A percentile compares a stretch with the other conserved stretches of the same genome.
Conservation (phyloP, 495 filamentous ascomycete species). For the Penicillium taxi region DNA sequence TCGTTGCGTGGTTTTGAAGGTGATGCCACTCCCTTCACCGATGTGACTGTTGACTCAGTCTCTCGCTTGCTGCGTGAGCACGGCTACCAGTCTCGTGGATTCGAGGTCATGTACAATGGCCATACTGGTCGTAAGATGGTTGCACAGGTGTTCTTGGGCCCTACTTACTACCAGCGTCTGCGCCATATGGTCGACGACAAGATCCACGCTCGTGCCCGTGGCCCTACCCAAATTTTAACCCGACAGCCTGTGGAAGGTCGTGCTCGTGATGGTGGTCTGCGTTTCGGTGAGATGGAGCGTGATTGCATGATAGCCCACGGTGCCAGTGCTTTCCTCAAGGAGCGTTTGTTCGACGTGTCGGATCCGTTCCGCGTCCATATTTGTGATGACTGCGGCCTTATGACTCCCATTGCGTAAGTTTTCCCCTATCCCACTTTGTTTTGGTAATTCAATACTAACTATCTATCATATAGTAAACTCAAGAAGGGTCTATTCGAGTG, state of each 20-base stretch:
- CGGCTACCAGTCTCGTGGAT: constrained; percentile 93
- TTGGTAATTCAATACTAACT: constrained; percentile 11
- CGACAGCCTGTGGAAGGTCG: constrained; percentile 97
- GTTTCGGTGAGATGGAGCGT: constrained; percentile 99
- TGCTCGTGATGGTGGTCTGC: constrained; percentile 93
- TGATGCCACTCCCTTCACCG: constrained; percentile 96
- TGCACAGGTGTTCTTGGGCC: constrained; percentile 92
- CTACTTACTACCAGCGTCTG: constrained; percentile 98
- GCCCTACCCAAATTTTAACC: constrained; percentile 94
- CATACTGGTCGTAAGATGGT: constrained; percentile 90
- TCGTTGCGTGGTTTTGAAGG: constrained; percentile 86
- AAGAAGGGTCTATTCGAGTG: constrained; percentile 94
- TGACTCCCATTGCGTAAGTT: constrained; percentile 98
- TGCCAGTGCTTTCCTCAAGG: constrained; percentile 92
- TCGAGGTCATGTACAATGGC: constrained; percentile 98
- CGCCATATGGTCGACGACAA: constrained; percentile 99
- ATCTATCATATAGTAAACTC: constrained; percentile 63
- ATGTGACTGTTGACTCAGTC: constrained; percentile 92
- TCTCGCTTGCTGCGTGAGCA: constrained; percentile 80
- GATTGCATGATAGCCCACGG: constrained; percentile 99
- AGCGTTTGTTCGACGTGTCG: constrained; percentile 91
- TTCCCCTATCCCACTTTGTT: neutral
- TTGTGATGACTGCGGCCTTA: constrained; percentile 96
- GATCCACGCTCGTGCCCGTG: constrained; percentile 93
- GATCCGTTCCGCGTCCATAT: constrained; percentile 98